Evolutionary conservation across 164 flowering plant species (phyloP).

Genomic region (Macadamia integrifolia): DNA sequence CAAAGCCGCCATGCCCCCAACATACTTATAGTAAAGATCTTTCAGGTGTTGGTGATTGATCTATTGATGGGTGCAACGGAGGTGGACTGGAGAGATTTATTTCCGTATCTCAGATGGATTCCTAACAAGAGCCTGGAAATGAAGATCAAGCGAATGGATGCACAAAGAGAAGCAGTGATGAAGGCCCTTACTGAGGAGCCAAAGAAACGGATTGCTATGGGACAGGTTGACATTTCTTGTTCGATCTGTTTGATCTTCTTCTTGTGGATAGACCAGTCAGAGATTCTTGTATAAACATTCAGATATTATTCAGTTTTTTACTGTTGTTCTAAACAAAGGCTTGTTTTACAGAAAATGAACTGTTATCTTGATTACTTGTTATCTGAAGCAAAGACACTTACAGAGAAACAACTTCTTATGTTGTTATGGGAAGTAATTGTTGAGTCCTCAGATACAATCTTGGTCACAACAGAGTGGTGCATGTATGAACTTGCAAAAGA

Average conservation of each 20-base stretch:
- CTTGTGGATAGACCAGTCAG: too few relatives aligned
- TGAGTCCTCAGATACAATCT: constrained; percentile 75
- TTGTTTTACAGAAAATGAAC: constrained; percentile 33
- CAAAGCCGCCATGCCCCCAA: too few relatives aligned
- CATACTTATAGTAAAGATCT: constrained; percentile 28
- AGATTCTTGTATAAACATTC: neutral
- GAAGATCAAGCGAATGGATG: constrained; percentile 40
- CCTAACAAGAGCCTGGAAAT: constrained; percentile 64
- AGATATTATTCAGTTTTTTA: neutral
- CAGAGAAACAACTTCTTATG: constrained; percentile 52
- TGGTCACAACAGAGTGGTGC: constrained; percentile 92
- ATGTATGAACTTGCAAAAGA: constrained; percentile 77
- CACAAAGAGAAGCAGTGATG: constrained; percentile 55
- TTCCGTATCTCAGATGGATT: constrained; percentile 86
- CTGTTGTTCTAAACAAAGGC: neutral
- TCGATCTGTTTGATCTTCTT: neutral
- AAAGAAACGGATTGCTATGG: constrained; percentile 41
- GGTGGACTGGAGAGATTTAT: constrained; percentile 98
- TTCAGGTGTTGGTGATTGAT: constrained; percentile 53
- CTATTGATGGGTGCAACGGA: constrained; percentile 86
- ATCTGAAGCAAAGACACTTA: constrained; percentile 50
- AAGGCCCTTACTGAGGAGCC: constrained; percentile 56
- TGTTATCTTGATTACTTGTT: constrained; percentile 57
- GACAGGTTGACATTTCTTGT: constrained; percentile 40
- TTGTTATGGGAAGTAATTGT: constrained; percentile 81